Base-by-base conservation (phyloP, 352 stramenopile genomes). In the Globisporangium acanthophoron region DNA sequence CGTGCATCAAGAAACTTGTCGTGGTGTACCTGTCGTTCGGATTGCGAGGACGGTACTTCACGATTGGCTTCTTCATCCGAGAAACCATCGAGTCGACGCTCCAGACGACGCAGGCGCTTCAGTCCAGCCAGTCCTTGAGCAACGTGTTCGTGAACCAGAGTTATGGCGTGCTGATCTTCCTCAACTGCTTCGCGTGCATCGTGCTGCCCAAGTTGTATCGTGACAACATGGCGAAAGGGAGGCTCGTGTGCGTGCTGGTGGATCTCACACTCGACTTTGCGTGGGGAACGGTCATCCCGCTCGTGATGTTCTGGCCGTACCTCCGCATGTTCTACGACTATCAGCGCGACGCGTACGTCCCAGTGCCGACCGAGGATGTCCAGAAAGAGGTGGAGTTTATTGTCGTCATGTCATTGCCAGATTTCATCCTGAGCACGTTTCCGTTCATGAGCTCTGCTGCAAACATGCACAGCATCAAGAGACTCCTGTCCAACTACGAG, bases 81-180 rank as follows among this genome's bases (percentile, higher is more conserved):
- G 66, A 74, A 43, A 3, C 66, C 12, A 45, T 65, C 29, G 66
- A 74, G 51, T 58, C 68, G 35, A 56, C 7, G 6, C 62, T 65
- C 15, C 66, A 74, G 24, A 67, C 63, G 0, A 70, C 63, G 35
- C 62, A 74, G 39, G 62, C 66, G 2, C 47, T 70, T 18, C 58
- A 50, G 20, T 70, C 62, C 9, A 70, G 66, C 33, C n/a, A 54
- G 0, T 41, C 65, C 15, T 40, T 73, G 15, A 70, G 66, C 52
- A 70, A 67, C 45, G 40, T 62, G 29, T 66, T 66, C 48, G 65
- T 74, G 24, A 74, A 71, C 46, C 63, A 74, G 52, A 59, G 61
- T 27, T 74, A 71, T 24, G 63, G 56, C 2, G 44, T 58, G 5
- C 46, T 71, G 9, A 65, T 74, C 2, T 71, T 62, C 47, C 47